Conservation (phyloP, 305 asterid species). For the Fraxinus platypoda region DNA sequence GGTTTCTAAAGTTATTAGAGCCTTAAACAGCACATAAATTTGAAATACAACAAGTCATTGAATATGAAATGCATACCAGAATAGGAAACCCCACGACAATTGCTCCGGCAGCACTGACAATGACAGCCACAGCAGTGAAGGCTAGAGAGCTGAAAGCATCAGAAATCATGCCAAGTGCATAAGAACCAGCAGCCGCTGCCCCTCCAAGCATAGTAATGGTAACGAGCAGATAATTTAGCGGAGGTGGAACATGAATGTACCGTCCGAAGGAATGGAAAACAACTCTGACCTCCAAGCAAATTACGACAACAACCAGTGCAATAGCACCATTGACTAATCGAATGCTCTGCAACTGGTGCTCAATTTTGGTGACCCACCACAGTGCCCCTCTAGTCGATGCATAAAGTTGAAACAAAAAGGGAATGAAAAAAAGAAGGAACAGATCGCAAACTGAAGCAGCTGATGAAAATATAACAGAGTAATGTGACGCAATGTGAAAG, state of each 20-base stretch:
- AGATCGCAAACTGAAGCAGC: slow-evolving; percentile 64
- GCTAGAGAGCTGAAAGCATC: slow-evolving; percentile 75
- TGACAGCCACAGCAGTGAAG: slow-evolving; percentile 67
- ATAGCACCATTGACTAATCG: slow-evolving; percentile 81
- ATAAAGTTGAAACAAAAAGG: slow-evolving; percentile 82
- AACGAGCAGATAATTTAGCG: slow-evolving; percentile 78
- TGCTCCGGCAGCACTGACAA: slow-evolving; percentile 94
- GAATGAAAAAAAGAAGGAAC: slow-evolving; percentile 84
- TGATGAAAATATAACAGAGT: slow-evolving; percentile 65
- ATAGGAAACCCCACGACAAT: slow-evolving; percentile 87
- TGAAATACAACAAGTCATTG: slow-evolving; percentile 13
- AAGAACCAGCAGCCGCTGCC: slow-evolving; percentile 78
- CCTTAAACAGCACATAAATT: slow-evolving; percentile 4
- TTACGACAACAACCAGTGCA: slow-evolving; percentile 67
- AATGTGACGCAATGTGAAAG: slow-evolving; percentile 79
- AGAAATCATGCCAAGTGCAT: slow-evolving; percentile 81
- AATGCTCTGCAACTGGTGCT: slow-evolving; percentile 74
- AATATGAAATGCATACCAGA: slow-evolving; percentile 50
- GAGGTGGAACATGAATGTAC: slow-evolving; percentile 95
- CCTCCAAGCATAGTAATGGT: slow-evolving; percentile 92
- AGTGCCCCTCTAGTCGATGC: slow-evolving; percentile 93
- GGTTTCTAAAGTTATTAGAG: not conserved
- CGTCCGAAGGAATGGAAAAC: slow-evolving; percentile 95
- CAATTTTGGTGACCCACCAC: slow-evolving; percentile 96
- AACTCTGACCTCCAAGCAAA: slow-evolving; percentile 92